These are phyloP conservation scores for Podaxis sp. DNA, from an alignment of 768 basidiomycete genomes.

Conservation along the genomic window DNA sequence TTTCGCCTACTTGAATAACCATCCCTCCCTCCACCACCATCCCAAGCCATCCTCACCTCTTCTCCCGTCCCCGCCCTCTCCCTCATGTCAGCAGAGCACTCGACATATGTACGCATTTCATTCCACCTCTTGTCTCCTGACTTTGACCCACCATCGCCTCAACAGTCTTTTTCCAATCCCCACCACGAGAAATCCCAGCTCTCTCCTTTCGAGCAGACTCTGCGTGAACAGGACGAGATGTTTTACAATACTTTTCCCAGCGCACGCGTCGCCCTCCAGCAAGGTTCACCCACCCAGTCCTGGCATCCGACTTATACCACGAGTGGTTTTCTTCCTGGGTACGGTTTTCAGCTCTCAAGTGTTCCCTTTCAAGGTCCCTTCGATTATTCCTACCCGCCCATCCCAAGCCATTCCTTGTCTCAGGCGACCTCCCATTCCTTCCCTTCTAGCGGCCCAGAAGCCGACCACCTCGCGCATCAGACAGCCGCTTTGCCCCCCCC, in stretches of 20 bases:
- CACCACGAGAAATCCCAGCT: not conserved
- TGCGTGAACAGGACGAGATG: slow-evolving; percentile 36
- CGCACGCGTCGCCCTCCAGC: slow-evolving; percentile 13
- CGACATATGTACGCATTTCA: too few relatives aligned
- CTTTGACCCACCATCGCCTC: not conserved
- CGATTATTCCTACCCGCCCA: not conserved
- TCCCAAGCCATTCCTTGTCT: not conserved
- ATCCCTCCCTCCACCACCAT: not conserved
- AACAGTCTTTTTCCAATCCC: not conserved
- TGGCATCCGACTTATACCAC: not conserved
- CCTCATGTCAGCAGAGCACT: too few relatives aligned
- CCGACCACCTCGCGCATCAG: not conserved
- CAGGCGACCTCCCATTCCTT: not conserved
- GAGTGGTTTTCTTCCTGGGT: not conserved
- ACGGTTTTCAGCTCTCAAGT: slow-evolving; percentile 1
- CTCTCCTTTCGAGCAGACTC: slow-evolving; percentile 30
- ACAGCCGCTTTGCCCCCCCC: not conserved
- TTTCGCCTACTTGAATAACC: not conserved
- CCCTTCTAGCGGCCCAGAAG: not conserved
- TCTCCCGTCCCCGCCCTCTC: too few relatives aligned
- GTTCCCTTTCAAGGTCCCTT: not conserved
- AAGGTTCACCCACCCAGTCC: not conserved
- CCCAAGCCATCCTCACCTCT: too few relatives aligned
- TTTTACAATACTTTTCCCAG: slow-evolving; percentile 32
- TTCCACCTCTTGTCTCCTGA: not conserved